phyloP scores from a whole-genome alignment of 768 basidiomycete genomes.

The Lactarius hengduanensis region DNA sequence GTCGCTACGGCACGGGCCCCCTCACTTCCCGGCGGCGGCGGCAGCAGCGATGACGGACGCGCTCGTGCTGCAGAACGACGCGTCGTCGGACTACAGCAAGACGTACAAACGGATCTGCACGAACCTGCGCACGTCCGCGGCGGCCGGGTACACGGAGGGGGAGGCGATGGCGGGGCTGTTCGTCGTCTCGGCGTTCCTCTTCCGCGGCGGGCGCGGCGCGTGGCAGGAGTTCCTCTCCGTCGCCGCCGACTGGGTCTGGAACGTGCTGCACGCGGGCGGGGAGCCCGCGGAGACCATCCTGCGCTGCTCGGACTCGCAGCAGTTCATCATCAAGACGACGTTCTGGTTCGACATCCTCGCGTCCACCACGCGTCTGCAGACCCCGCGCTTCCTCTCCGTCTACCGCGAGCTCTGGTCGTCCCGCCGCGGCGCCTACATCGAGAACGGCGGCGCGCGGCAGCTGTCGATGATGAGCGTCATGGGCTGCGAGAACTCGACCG shows the following conservation, averaged over 20 bases:
- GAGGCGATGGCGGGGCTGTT: constrained; percentile 80
- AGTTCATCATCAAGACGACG: constrained; percentile 77
- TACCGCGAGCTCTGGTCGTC: constrained; percentile 60
- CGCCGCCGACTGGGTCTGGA: constrained; percentile 54
- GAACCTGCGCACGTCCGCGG: constrained; percentile 25
- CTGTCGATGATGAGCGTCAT: constrained; percentile 80
- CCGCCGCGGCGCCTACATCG: constrained; percentile 40
- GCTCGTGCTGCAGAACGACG: constrained; percentile 5
- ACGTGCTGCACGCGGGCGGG: constrained; percentile 43
- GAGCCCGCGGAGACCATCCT: constrained; percentile 48
- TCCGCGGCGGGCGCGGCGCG: constrained; percentile 68
- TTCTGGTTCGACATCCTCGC: constrained; percentile 89
- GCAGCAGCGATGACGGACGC: constrained; percentile 6
- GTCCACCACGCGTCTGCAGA: constrained; percentile 60
- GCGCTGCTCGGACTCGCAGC: constrained; percentile 48
- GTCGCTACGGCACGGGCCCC: constrained; percentile 29
- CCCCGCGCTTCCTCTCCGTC: constrained; percentile 55
- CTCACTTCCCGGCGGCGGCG: background rate
- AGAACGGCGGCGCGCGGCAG: background rate
- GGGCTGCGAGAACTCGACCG: constrained; percentile 79
- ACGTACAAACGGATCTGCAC: constrained; percentile 31
- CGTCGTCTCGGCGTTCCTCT: constrained; percentile 72
- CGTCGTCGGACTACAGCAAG: constrained; percentile 21
- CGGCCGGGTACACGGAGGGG: constrained; percentile 46
- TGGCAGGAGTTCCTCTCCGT: constrained; percentile 69